Base-by-base conservation (phyloP, 2,329 filamentous ascomycete species). In the Penicillium italicum region DNA sequence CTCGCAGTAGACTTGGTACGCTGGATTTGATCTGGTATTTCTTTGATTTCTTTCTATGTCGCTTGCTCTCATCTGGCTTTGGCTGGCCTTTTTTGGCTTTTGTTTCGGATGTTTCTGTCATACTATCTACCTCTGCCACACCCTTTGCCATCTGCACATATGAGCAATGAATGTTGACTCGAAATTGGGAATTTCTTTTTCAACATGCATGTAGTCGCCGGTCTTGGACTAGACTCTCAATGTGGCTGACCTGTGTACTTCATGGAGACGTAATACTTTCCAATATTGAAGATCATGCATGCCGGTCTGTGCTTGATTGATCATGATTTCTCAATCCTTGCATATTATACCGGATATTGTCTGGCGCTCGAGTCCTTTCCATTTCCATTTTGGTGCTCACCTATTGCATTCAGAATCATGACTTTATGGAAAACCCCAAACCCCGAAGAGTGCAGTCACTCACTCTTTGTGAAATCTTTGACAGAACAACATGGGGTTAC, bases 131-230 rank as follows among this genome's bases (percentile, higher is more conserved):
- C 40, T 60, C 46, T 55, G 62, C 57, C 59, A 58, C 56, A 57
- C 61, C 64, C 56, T 58, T 64, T 64, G 64, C 63, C 62, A 61
- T 55, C 40, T 66, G 65, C 62, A 64, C 61, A 66, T 62, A 66
- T 59, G 53, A 60, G 58, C 58, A 45, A 28, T 26, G 37, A 50
- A 34, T 22, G 33, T 45, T 58, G 31, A 55, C 50, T 52, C 26
- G 33, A 58, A 60, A 57, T 43, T 45, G 50, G 18, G 46, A 28
- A 31, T 33, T 34, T 36, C 36, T 28, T 53, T 45, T 60, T 51
- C 41, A 40, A 30, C 36, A 31, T 53, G 50, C 42, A 47, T 44
- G 48, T 53, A 47, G 38, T 37, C 42, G 20, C 24, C 42, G 16
- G 50, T 47, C 42, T 38, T 31, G 41, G 50, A 26, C 34, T 40